A percentile compares a stretch with the other conserved stretches of the same genome.
These are phyloP conservation scores for Arthroderma sp. DNA, from an alignment of 2,329 filamentous ascomycete genomes.

Conservation along the genomic window DNA sequence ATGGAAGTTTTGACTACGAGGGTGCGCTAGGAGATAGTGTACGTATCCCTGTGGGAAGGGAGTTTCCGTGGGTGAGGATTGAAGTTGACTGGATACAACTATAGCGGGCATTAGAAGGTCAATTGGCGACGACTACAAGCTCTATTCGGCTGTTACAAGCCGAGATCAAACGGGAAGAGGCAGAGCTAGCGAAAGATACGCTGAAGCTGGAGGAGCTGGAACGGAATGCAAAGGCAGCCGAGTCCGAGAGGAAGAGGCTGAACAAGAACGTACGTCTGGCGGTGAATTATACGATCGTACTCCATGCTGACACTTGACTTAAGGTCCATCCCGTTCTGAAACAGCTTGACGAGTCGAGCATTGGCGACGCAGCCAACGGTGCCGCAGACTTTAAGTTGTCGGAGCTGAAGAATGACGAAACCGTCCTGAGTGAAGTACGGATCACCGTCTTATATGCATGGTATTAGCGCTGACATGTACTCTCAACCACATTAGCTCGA, in stretches of 20 bases:
- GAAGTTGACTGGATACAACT: slow-evolving; percentile 3
- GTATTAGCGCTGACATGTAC: background rate
- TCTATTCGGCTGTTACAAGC: slow-evolving; percentile 30
- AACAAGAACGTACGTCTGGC: slow-evolving; percentile 28
- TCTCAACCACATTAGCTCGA: slow-evolving; percentile 10
- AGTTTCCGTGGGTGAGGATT: background rate
- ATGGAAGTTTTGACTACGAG: slow-evolving; percentile 35
- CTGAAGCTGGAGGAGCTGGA: slow-evolving; percentile 33
- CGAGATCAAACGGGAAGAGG: slow-evolving; percentile 34
- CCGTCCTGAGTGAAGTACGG: slow-evolving; percentile 8
- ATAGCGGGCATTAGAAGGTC: slow-evolving; percentile 29
- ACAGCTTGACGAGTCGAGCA: slow-evolving; percentile 21
- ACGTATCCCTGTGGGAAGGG: slow-evolving; percentile 16
- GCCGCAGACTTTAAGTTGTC: slow-evolving; percentile 23
- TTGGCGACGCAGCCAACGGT: slow-evolving; percentile 10
- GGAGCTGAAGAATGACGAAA: background rate
- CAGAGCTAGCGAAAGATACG: slow-evolving; percentile 30
- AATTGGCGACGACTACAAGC: slow-evolving; percentile 30
- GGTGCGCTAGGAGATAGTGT: slow-evolving; percentile 34
- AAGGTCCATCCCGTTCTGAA: slow-evolving; percentile 30
- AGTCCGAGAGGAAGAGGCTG: slow-evolving; percentile 30
- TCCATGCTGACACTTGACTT: background rate
- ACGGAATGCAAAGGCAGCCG: slow-evolving; percentile 32
- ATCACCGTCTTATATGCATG: slow-evolving; percentile 9
- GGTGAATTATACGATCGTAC: background rate